Conservation (phyloP, 495 filamentous ascomycete species). For the Tuber microsphaerosporum region DNA sequence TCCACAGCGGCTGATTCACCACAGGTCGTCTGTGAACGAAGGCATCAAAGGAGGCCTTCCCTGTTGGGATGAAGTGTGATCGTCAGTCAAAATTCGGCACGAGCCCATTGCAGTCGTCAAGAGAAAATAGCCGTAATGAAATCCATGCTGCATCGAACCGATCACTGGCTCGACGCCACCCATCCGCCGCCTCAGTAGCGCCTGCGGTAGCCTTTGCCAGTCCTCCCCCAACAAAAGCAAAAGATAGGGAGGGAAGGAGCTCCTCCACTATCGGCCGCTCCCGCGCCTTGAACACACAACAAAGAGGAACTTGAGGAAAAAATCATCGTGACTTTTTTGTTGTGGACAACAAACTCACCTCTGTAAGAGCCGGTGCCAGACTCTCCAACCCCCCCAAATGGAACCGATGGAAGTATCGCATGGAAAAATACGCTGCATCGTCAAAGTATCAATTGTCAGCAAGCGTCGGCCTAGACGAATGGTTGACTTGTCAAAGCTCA, state of each 20-base stretch:
- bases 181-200: constrained; percentile 24
- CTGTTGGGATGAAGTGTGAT: constrained; percentile 6
- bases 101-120: not conserved
- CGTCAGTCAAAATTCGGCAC: not conserved
- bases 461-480: constrained; percentile 9
- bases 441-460: constrained; percentile 8
- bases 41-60: constrained; percentile 65
- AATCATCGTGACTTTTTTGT: constrained; percentile 22
- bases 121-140: constrained; percentile 1
- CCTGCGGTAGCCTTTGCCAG: constrained; percentile 8
- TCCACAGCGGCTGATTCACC: constrained; percentile 30
- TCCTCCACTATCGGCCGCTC: constrained; percentile 2
- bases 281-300: not conserved
- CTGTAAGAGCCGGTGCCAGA: constrained; percentile 78
- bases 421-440: constrained; percentile 58
- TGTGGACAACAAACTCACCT: constrained; percentile 47
- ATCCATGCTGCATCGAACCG: not conserved
- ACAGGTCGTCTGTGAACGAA: constrained; percentile 49
- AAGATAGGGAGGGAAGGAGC: constrained; percentile 14
- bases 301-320: constrained; percentile 11
- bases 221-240: constrained; percentile 27
- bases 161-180: not conserved
- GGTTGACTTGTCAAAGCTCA: constrained; percentile 5
- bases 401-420: constrained; percentile 62
- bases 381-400: constrained; percentile 87